phyloP scores from a whole-genome alignment of 768 basidiomycete species.

The Naganishia kalamii region DNA sequence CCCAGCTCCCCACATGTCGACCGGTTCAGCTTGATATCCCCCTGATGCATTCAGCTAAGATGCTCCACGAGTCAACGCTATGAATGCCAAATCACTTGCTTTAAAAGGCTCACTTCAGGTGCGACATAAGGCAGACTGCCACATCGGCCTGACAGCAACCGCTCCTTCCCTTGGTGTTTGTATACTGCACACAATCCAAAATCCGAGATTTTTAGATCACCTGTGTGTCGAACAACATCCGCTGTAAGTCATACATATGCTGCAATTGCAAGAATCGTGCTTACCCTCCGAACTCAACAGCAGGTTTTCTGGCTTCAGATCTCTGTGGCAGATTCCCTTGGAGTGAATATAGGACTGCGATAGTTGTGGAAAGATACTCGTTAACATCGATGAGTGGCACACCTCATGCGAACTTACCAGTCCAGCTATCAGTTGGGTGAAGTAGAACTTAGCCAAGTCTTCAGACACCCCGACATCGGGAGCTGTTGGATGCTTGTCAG shows the following conservation, averaged over 20 bases:
- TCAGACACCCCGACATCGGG: slow-evolving; percentile 83
- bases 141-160: slow-evolving; percentile 71
- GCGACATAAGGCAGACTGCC: slow-evolving; percentile 92
- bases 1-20: slow-evolving; percentile 93
- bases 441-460: slow-evolving; percentile 83
- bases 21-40: slow-evolving; percentile 80
- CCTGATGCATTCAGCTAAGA: slow-evolving; percentile 59
- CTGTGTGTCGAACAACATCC: neutral
- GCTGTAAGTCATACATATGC: neutral
- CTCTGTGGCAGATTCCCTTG: slow-evolving; percentile 90
- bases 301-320: slow-evolving; percentile 93
- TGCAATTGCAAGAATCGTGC: neutral
- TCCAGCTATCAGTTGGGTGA: slow-evolving; percentile 74
- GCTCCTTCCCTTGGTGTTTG: slow-evolving; percentile 75
- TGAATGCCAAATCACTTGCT: neutral
- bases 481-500: slow-evolving; percentile 51
- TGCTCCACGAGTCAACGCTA: neutral
- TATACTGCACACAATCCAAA: slow-evolving; percentile 91
- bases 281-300: slow-evolving; percentile 72
- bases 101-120: slow-evolving; percentile 63
- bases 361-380: neutral
- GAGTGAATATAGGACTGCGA: slow-evolving; percentile 71
- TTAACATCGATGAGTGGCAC: neutral
- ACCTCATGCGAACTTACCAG: slow-evolving; percentile 56
- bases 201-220: slow-evolving; percentile 80